Conservation (phyloP, 1,284 basidiomycete species). For the Naganishia albida region DNA sequence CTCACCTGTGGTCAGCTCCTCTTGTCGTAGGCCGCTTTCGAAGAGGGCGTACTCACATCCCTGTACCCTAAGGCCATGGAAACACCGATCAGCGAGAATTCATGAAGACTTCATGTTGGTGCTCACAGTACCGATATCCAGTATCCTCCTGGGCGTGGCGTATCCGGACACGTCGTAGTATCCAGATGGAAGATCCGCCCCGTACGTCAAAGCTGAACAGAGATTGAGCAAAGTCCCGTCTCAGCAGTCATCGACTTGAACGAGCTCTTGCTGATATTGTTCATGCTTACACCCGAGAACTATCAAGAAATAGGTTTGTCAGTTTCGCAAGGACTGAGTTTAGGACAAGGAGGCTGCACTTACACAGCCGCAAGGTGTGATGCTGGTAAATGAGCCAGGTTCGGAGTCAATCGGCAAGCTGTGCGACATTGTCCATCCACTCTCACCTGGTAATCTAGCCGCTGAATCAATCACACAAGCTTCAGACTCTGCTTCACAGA, state of each 20-base stretch:
- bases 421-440: neutral
- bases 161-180: neutral
- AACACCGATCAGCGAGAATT: neutral
- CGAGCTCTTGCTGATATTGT: too few relatives aligned
- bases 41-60: neutral
- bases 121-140: conserved; percentile 24
- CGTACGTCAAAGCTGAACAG: conserved; percentile 8
- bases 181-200: neutral
- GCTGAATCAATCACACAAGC: neutral
- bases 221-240: too few relatives aligned
- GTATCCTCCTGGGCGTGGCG: neutral
- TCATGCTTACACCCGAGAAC: conserved; percentile 22
- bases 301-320: neutral
- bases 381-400: conserved; percentile 3
- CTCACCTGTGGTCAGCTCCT: neutral
- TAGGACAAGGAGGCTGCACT: neutral
- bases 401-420: neutral
- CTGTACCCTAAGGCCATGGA: conserved; percentile 4
- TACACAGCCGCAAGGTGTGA: conserved; percentile 12
- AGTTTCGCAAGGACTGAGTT: too few relatives aligned
- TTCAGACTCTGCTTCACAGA: neutral
- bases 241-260: too few relatives aligned
- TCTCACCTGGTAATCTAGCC: conserved; percentile 18
- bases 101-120: neutral
- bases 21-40: neutral